Evolutionary conservation across 2,329 filamentous ascomycete species (phyloP), one percentile per base, ranked within the genome.

Genomic region (Colletotrichum spaethianum): DNA sequence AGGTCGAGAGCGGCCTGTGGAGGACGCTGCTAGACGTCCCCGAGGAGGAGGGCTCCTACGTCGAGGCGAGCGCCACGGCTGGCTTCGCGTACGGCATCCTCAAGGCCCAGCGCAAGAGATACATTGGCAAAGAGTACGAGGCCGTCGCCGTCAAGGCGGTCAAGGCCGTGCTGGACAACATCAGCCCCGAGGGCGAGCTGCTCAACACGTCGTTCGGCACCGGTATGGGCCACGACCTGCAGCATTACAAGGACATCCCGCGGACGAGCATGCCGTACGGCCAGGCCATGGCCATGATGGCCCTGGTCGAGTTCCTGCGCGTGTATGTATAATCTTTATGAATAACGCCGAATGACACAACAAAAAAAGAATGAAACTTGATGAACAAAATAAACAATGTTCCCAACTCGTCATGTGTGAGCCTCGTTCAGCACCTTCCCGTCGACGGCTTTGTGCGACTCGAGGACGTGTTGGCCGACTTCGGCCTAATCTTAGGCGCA

Each of bases 241-340:
- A 95, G 82, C 92, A 94, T 80, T 95, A 96, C 78, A 92, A 93
- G 80, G 89, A 93, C 74, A 95, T 96, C 70, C 87, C 91, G 1
- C 82, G 92, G 73, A 96, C 93, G 2, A 92, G 91, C 76, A 96
- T 95, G 93, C 93, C 93, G 8, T 95, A 95, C 76, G 93, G 93
- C 0, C 93, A 95, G 80, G 92, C 93, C 0, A 95, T 95, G 93
- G 93, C 92, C 0, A 94, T 95, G 74, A 94, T 95, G 91, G 91
- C 92, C 0, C 80, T 95, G 74, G 93, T 92, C 0, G 93, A 96
- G 82, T 93, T 92, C 76, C 79, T 93, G 80, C 86, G 92, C 59
- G 87, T 86, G 40, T 73, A 61, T n/a, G 48, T 65, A 57, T 73
- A 36, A 20, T 42, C n/a, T 7, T 53, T 16, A 40, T 81, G 76